Conservation (phyloP, 208 protist species). For the Trypanosoma cruzi region DNA sequence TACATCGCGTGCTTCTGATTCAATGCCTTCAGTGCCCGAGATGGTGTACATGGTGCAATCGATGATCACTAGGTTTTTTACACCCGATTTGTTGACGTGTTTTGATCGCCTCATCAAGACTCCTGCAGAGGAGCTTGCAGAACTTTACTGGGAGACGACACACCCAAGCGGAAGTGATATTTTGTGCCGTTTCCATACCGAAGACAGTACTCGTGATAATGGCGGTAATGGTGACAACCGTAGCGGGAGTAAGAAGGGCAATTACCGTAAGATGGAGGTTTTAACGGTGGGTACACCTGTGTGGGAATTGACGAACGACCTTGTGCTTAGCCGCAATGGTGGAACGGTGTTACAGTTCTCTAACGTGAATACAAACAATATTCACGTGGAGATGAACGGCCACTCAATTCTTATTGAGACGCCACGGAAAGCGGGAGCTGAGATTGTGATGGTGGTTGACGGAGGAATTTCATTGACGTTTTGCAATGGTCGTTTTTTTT, state of each 20-base stretch:
- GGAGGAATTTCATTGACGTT: conserved; percentile 71
- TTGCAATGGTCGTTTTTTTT: conserved; percentile 52
- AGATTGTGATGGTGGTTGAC: conserved; percentile 68
- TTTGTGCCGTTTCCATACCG: neutral
- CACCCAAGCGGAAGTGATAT: neutral
- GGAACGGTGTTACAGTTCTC: conserved; percentile 66
- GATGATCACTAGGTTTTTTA: neutral
- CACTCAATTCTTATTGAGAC: conserved; percentile 54
- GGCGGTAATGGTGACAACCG: neutral
- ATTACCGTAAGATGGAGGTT: conserved; percentile 11
- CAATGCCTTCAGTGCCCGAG: neutral
- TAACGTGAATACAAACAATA: conserved; percentile 63
- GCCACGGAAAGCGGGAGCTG: conserved; percentile 15
- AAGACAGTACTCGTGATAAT: neutral
- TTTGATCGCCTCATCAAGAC: conserved; percentile 16
- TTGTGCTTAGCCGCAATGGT: conserved; percentile 41
- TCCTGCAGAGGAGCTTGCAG: conserved; percentile 10
- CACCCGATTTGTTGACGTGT: conserved; percentile 5
- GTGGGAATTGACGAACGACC: conserved; percentile 26
- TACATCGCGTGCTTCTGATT: neutral
- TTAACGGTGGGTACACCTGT: conserved; percentile 17
- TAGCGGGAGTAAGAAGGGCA: neutral
- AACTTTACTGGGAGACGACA: conserved; percentile 1
- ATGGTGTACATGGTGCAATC: conserved; percentile 13
- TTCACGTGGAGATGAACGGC: conserved; percentile 69